Evolutionary conservation across 2,329 filamentous ascomycete species (phyloP), one percentile per base, ranked within the genome.

Genomic region (Hypomyces rosellus): DNA sequence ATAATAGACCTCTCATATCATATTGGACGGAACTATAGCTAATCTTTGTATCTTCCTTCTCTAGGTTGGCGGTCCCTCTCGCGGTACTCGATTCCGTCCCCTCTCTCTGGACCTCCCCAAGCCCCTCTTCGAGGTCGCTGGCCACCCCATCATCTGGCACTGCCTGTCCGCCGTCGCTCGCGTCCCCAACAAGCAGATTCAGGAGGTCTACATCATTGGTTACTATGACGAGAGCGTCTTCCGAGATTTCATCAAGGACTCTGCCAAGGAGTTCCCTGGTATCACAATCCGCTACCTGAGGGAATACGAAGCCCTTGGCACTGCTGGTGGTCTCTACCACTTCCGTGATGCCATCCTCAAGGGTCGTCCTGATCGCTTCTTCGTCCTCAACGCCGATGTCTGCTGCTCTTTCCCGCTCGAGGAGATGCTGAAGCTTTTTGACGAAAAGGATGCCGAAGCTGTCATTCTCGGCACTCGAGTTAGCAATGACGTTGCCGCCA

Each of bases 311-410:
- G 91, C 93, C 52, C 75, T 99, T 55, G 93, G 93, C 66, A 97
- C 93, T 13, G 93, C 93, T 30, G 93, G 93, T 61, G 93, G 93
- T 55, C 82, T 99, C 42, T 99, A 97, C 80, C 93, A 97, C 75
- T 97, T 99, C 84, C 89, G 93, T 67, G 93, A 99, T 81, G 89
- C 89, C 58, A 97, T 99, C 66, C 83, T 97, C 69, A 97, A 96
- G 77, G 91, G 92, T 65, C 84, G 85, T 57, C 93, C 93, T 37
- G 91, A 96, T 70, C 86, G 89, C 63, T 89, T 97, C 74, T 96
- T 99, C 69, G 93, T 99, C 51, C 80, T 97, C 66, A 99, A 99
- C 70, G 92, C 91, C 61, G 93, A 97, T 69, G 92, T 97, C 59
- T 99, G 93, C 85, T 97, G 93, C 75, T 96, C 90, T 18, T 99